These are phyloP conservation scores for Astrephomene gubernaculifera DNA, from an alignment of 139 green algal species.

Conservation along the genomic window DNA sequence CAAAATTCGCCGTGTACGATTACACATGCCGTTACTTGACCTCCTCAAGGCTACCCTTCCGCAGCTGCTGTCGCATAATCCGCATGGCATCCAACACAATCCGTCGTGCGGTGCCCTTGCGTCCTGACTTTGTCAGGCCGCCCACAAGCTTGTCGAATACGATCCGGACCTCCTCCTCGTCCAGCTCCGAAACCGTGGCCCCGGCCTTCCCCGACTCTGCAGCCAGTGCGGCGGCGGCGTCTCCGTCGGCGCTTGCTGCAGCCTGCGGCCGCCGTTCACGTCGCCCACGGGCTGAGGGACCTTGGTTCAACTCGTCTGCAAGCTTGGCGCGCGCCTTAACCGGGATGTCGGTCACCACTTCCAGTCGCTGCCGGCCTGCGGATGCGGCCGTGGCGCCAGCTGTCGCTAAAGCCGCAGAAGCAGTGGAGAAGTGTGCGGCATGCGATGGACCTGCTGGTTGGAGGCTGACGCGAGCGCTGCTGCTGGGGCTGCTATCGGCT, in stretches of 20 bases:
- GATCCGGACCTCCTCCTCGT: neutral
- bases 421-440: neutral
- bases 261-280: neutral
- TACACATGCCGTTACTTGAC: conserved; percentile 26
- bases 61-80: conserved; percentile 13
- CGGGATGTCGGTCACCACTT: neutral
- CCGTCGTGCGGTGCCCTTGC: conserved; percentile 24
- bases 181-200: neutral
- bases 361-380: neutral
- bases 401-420: too few relatives aligned
- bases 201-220: neutral
- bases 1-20: too few relatives aligned
- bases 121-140: conserved; percentile 37
- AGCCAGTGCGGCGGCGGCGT: neutral
- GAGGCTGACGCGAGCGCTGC: neutral
- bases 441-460: neutral
- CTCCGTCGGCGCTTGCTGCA: neutral
- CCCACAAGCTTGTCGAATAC: conserved; percentile 49
- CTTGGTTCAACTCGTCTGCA: conserved; percentile 5
- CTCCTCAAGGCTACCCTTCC: conserved; percentile 30
- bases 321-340: neutral
- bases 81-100: conserved; percentile 40
- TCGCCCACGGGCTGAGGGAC: neutral
- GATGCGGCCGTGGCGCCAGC: neutral
- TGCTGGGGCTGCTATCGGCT: neutral